These are phyloP conservation scores for Rhizopogon salebrosus DNA, from an alignment of 768 basidiomycete species.

Conservation along the genomic window DNA sequence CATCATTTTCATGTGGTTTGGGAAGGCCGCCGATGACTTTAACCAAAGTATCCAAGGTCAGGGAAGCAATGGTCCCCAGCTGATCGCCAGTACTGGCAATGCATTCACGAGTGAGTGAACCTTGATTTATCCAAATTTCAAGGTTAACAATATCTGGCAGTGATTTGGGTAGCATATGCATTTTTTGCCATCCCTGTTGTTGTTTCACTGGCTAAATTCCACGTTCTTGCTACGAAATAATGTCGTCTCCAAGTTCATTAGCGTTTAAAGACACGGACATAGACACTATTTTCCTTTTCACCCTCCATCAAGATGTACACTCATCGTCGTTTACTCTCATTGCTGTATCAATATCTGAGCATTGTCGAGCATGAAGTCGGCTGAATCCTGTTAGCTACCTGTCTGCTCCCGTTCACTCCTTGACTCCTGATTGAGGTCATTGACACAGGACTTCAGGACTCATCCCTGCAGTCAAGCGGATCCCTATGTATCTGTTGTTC, in stretches of 20 bases:
- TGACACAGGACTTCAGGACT: no score
- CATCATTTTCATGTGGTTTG: constrained; percentile 76
- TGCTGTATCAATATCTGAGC: constrained; percentile 3
- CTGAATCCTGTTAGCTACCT: no score
- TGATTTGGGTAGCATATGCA: constrained; percentile 76
- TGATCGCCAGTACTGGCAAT: constrained; percentile 61
- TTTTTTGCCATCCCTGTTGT: constrained; percentile 71
- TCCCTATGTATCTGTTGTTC: constrained; percentile 28
- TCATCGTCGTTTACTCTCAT: neutral
- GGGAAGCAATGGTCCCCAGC: constrained; percentile 48
- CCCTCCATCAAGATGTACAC: neutral
- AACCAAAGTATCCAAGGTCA: constrained; percentile 54
- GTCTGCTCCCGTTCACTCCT: no score
- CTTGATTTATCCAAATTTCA: neutral
- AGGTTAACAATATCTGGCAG: constrained; percentile 28
- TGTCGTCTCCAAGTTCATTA: constrained; percentile 1
- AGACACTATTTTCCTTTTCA: neutral
- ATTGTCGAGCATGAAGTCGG: no score
- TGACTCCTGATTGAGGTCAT: no score
- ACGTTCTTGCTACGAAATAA: constrained; percentile 48
- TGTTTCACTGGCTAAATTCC: constrained; percentile 61
- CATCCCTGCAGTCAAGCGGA: neutral
- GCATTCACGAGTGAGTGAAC: constrained; percentile 65
- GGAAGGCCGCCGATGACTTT: constrained; percentile 74
- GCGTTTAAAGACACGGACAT: neutral